These are phyloP conservation scores for Rhizopogon vulgaris DNA, from an alignment of 768 basidiomycete species.

Conservation along the genomic window DNA sequence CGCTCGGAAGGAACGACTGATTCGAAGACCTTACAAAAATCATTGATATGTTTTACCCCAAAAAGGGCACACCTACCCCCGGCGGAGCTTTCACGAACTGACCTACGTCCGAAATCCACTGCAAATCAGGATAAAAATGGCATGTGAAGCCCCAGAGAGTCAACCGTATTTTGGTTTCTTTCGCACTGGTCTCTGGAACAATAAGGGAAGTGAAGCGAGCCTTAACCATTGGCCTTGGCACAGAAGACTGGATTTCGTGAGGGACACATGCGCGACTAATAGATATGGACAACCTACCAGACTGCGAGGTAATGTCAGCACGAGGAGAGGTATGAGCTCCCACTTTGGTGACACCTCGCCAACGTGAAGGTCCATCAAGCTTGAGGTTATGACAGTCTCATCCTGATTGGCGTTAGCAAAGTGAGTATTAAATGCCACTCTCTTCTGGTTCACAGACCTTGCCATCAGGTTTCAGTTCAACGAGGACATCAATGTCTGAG, in stretches of 20 bases:
- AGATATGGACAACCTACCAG: slow-evolving; percentile 39
- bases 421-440: slow-evolving; percentile 2
- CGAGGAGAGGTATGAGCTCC: slow-evolving; percentile 35
- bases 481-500: slow-evolving; percentile 54
- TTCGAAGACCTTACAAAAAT: slow-evolving; percentile 67
- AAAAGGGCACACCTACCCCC: slow-evolving; percentile 50
- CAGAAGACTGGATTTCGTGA: slow-evolving; percentile 30
- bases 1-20: slow-evolving; percentile 87
- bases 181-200: slow-evolving; percentile 55
- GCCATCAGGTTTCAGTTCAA: slow-evolving; percentile 67
- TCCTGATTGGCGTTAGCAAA: slow-evolving; percentile 38
- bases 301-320: slow-evolving; percentile 48
- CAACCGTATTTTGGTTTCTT: slow-evolving; percentile 71
- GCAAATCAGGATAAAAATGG: slow-evolving; percentile 53
- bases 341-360: slow-evolving; percentile 38
- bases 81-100: slow-evolving; percentile 77
- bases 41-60: neutral
- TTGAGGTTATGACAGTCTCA: slow-evolving; percentile 60
- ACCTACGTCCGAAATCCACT: slow-evolving; percentile 56
- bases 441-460: slow-evolving; percentile 40
- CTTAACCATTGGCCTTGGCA: slow-evolving; percentile 49
- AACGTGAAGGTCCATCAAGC: slow-evolving; percentile 55
- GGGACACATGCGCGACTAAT: neutral
- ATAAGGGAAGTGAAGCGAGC: slow-evolving; percentile 61
- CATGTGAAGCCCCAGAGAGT: slow-evolving; percentile 60